These are phyloP conservation scores for Coemansia sp. DNA, from an alignment of 192 early-diverging fungal genomes.

Conservation along the genomic window DNA sequence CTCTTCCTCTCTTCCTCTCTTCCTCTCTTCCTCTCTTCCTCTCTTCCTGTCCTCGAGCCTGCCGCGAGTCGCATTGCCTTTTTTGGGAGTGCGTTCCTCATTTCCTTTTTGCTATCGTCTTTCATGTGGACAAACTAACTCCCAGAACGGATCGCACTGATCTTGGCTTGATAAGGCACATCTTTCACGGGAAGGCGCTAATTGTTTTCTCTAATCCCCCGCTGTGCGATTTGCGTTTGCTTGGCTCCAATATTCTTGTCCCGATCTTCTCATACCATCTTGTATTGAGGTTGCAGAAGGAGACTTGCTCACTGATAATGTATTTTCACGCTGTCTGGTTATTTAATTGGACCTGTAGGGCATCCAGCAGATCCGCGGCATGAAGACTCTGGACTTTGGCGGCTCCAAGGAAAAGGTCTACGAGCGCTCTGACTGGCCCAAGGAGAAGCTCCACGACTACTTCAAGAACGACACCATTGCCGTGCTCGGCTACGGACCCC, in stretches of 20 bases:
- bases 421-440: slow-evolving; percentile 92
- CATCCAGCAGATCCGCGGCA: slow-evolving; percentile 66
- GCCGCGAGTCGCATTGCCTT: too few relatives aligned
- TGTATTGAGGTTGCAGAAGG: neutral
- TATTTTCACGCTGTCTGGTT: neutral
- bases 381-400: slow-evolving; percentile 95
- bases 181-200: neutral
- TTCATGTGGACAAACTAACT: neutral
- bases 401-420: slow-evolving; percentile 89
- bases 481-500: slow-evolving; percentile 92
- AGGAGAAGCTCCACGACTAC: slow-evolving; percentile 83
- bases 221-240: neutral
- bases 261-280: neutral
- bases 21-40: too few relatives aligned
- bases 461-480: slow-evolving; percentile 93
- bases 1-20: too few relatives aligned
- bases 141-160: neutral
- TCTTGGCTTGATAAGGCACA: neutral
- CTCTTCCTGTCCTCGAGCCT: too few relatives aligned
- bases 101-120: too few relatives aligned
- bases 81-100: too few relatives aligned
- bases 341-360: slow-evolving; percentile 10
- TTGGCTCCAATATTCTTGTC: neutral
- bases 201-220: neutral
- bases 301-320: neutral